A percentile compares a stretch with the other conserved stretches of the same genome.
Evolutionary conservation across 1,284 basidiomycete species (phyloP).

Genomic region (Sporisorium sorghi): DNA sequence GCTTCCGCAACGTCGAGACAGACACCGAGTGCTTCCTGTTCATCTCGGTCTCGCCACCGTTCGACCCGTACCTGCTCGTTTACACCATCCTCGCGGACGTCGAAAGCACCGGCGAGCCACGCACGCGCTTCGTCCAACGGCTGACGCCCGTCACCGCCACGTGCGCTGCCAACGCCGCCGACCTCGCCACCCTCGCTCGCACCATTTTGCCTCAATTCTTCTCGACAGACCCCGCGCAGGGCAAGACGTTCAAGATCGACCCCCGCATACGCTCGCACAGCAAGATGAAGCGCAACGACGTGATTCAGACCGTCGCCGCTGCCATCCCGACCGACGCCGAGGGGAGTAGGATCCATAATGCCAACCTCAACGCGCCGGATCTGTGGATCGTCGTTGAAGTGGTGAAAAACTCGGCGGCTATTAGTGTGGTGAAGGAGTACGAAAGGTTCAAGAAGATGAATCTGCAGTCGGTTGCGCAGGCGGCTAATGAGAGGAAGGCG

Average conservation of each 20-base stretch:
- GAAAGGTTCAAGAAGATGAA: constrained; percentile 55
- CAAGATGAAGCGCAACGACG: constrained; percentile 48
- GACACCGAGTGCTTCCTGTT: constrained; percentile 57
- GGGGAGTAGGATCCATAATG: constrained; percentile 37
- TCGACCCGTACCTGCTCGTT: constrained; percentile 43
- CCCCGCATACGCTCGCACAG: constrained; percentile 59
- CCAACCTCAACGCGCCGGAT: constrained; percentile 52
- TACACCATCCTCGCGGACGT: constrained; percentile 53
- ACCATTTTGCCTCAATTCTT: constrained; percentile 41
- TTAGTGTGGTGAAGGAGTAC: constrained; percentile 51
- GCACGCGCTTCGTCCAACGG: constrained; percentile 52
- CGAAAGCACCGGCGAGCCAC: constrained; percentile 50
- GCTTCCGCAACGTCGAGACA: constrained; percentile 48
- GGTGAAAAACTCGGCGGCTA: constrained; percentile 58
- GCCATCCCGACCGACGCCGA: constrained; percentile 39
- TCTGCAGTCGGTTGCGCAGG: constrained; percentile 50
- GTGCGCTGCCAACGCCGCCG: constrained; percentile 31
- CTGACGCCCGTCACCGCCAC: constrained; percentile 47
- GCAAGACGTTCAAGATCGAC: constrained; percentile 58
- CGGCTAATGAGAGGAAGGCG: constrained; percentile 29
- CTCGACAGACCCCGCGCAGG: constrained; percentile 9
- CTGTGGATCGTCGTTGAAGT: constrained; percentile 60
- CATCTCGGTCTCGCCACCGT: constrained; percentile 38
- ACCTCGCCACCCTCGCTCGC: constrained; percentile 29
- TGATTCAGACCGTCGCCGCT: constrained; percentile 54